Percentiles rank a stretch among this genome's conserved stretches.
Conservation (phyloP, 176 grass and related monocot species). For the Avena sativa region DNA sequence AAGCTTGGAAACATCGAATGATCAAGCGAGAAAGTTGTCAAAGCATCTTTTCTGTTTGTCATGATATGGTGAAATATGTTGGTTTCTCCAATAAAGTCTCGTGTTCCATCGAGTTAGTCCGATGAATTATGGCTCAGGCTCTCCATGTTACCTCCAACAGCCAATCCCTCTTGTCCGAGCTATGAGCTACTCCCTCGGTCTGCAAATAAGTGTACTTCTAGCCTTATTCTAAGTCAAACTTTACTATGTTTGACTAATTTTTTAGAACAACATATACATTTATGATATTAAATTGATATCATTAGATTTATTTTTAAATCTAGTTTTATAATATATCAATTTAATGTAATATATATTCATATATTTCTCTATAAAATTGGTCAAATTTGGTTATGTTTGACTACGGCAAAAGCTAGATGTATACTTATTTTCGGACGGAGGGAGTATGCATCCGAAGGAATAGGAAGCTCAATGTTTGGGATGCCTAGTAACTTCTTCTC, state of each 20-base stretch:
- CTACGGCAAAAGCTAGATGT: no score
- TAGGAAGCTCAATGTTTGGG: not conserved
- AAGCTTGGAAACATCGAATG: constrained; percentile 32
- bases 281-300: no score
- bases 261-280: no score
- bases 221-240: no score
- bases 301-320: no score
- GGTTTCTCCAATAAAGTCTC: not conserved
- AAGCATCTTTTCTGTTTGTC: constrained; percentile 30
- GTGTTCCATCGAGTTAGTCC: not conserved
- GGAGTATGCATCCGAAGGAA: not conserved
- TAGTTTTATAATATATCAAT: no score
- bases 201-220: no score
- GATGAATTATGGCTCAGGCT: constrained; percentile 3
- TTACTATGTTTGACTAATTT: no score
- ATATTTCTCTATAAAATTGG: no score
- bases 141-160: constrained; percentile 35
- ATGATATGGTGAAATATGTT: not conserved
- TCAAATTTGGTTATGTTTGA: no score
- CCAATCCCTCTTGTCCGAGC: not conserved
- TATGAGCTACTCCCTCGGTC: not conserved
- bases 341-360: no score
- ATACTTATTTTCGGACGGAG: no score
- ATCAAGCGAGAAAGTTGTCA: constrained; percentile 36
- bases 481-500: not conserved